Evolutionary conservation across 169 alveolate species (phyloP).

Genomic region (Toxoplasma gondii): DNA sequence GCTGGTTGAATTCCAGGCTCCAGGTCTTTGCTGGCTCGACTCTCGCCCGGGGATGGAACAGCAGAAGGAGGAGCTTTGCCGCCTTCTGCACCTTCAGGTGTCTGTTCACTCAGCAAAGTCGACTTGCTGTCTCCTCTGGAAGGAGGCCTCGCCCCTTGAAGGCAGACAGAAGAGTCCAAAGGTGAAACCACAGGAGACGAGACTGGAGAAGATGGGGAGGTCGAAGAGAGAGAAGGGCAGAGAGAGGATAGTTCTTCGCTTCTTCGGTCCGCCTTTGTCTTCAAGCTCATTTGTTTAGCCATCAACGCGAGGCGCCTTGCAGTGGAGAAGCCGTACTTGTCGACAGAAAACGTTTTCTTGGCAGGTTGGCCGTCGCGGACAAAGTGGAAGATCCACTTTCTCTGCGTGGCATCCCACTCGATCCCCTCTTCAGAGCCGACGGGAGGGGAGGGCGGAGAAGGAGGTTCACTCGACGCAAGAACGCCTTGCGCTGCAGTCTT

Average conservation of each 20-base stretch:
- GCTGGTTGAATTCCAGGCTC: not conserved
- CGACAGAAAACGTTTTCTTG: conserved; percentile 36
- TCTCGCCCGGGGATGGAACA: not conserved
- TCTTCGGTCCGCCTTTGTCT: not conserved
- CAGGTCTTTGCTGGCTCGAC: not conserved
- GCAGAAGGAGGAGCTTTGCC: not conserved
- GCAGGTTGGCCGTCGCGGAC: not conserved
- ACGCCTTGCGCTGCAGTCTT: not conserved
- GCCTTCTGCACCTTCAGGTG: too few species aligned
- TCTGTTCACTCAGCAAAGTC: too few species aligned
- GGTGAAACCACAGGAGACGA: too few species aligned
- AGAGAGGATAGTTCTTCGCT: not conserved
- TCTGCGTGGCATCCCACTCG: not conserved
- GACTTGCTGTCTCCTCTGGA: not conserved
- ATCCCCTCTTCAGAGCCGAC: not conserved
- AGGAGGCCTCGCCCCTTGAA: not conserved
- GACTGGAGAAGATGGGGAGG: not conserved
- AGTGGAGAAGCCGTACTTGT: conserved; percentile 53
- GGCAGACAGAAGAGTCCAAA: not conserved
- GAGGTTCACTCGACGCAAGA: not conserved
- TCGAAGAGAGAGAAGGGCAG: not conserved
- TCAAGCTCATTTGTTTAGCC: not conserved
- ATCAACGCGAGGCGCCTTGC: conserved; percentile 55
- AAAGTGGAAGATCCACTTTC: not conserved
- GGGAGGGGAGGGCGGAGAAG: not conserved